phyloP scores from a whole-genome alignment of 305 asterid genomes.

The Fraxinus paxiana region DNA sequence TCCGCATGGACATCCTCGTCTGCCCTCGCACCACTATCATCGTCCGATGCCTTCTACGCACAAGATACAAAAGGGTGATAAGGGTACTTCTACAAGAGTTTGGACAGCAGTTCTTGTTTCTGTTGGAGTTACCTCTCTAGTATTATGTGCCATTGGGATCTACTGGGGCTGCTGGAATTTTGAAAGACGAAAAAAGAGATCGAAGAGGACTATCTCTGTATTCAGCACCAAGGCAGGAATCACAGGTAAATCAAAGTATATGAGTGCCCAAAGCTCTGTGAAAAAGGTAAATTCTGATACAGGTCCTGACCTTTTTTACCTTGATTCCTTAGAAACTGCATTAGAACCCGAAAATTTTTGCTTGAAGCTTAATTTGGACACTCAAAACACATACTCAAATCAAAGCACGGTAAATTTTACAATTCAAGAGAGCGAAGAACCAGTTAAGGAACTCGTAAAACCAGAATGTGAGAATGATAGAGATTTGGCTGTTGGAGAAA shows the following conservation, averaged over 20 bases:
- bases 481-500: constrained; percentile 38
- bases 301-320: constrained; percentile 73
- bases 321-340: constrained; percentile 59
- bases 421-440: constrained; percentile 30
- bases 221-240: constrained; percentile 32
- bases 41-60: constrained; percentile 38
- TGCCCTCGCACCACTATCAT: constrained; percentile 32
- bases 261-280: constrained; percentile 40
- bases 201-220: constrained; percentile 30
- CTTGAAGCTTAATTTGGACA: constrained; percentile 27
- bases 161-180: constrained; percentile 46
- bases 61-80: constrained; percentile 23
- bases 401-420: neutral
- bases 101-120: constrained; percentile 51
- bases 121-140: constrained; percentile 37
- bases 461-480: constrained; percentile 31
- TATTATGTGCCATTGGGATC: constrained; percentile 47
- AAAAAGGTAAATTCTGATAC: constrained; percentile 69
- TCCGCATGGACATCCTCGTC: constrained; percentile 30
- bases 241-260: constrained; percentile 38
- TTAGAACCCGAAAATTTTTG: constrained; percentile 38
- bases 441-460: constrained; percentile 15
- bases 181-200: constrained; percentile 43
- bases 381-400: constrained; percentile 5
- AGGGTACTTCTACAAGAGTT: constrained; percentile 25